These are phyloP conservation scores for Wickerhamiella brachini DNA, from an alignment of 805 yeast species.

Conservation along the genomic window DNA sequence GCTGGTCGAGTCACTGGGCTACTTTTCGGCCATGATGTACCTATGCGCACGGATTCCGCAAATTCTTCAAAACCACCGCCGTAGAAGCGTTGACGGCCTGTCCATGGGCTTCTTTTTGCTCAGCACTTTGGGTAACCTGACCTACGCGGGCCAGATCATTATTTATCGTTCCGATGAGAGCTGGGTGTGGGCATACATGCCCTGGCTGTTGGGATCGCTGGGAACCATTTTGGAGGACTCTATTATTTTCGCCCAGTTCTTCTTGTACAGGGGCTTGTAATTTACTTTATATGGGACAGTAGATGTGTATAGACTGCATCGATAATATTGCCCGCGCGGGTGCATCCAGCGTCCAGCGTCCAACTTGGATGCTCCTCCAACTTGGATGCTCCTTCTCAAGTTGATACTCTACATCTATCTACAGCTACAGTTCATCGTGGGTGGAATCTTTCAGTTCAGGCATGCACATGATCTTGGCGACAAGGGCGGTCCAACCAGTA, in stretches of 20 bases:
- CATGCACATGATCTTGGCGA: constrained; percentile 71
- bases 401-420: too few relatives aligned
- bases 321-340: too few relatives aligned
- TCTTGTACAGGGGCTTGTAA: constrained; percentile 31
- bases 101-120: constrained; percentile 67
- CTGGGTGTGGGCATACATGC: constrained; percentile 47
- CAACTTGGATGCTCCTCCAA: too few relatives aligned
- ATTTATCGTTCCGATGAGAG: constrained; percentile 47
- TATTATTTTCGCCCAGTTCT: constrained; percentile 53
- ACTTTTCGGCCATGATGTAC: constrained; percentile 52
- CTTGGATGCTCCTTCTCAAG: too few relatives aligned
- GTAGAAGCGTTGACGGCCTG: constrained; percentile 75
- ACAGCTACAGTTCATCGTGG: neutral
- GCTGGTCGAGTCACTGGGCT: constrained; percentile 53
- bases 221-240: constrained; percentile 65
- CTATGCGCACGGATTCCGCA: constrained; percentile 76
- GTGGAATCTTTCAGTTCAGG: constrained; percentile 33
- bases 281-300: too few relatives aligned
- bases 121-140: constrained; percentile 59
- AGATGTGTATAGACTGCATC: too few relatives aligned
- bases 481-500: constrained; percentile 86
- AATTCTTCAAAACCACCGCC: constrained; percentile 59
- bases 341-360: too few relatives aligned
- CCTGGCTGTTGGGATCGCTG: constrained; percentile 68
- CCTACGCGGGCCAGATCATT: constrained; percentile 62